Percentiles rank a stretch among this genome's conserved stretches.
These are phyloP conservation scores for Nothophoma quercina DNA, from an alignment of 2,329 filamentous ascomycete species.

Conservation along the genomic window DNA sequence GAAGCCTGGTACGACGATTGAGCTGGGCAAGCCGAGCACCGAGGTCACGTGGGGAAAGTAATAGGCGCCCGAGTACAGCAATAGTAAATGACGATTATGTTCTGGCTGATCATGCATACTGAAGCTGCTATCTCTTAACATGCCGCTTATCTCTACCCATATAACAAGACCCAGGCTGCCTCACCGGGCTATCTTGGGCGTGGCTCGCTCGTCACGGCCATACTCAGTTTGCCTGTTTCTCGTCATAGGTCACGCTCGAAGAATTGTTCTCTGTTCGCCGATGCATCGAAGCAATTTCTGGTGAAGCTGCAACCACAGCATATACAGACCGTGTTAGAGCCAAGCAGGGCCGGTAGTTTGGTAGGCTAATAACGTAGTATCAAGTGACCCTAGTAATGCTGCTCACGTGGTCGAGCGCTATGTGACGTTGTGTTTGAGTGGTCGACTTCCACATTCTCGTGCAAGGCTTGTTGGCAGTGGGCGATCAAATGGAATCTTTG, in stretches of 20 bases:
- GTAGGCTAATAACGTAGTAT: not conserved
- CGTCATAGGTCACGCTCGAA: not conserved
- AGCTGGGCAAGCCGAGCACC: conserved; percentile 16
- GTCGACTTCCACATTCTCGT: not conserved
- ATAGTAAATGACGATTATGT: not conserved
- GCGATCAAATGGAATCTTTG: not conserved
- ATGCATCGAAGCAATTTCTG: not conserved
- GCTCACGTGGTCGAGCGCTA: not conserved
- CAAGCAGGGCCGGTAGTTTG: not conserved
- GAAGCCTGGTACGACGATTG: conserved; percentile 14
- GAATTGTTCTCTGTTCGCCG: not conserved
- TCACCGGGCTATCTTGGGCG: not conserved
- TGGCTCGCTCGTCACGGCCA: not conserved
- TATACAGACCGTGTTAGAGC: not conserved
- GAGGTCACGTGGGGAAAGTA: conserved; percentile 31
- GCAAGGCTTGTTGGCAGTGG: not conserved
- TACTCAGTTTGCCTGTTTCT: not conserved
- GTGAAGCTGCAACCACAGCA: not conserved
- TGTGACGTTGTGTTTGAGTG: not conserved
- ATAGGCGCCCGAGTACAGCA: no score
- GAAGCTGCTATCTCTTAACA: not conserved
- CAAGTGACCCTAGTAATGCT: not conserved
- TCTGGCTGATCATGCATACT: not conserved
- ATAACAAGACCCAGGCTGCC: not conserved
- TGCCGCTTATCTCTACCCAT: not conserved